These are phyloP conservation scores for Annulohypoxylon moriforme DNA, from an alignment of 495 filamentous ascomycete genomes.

Conservation along the genomic window DNA sequence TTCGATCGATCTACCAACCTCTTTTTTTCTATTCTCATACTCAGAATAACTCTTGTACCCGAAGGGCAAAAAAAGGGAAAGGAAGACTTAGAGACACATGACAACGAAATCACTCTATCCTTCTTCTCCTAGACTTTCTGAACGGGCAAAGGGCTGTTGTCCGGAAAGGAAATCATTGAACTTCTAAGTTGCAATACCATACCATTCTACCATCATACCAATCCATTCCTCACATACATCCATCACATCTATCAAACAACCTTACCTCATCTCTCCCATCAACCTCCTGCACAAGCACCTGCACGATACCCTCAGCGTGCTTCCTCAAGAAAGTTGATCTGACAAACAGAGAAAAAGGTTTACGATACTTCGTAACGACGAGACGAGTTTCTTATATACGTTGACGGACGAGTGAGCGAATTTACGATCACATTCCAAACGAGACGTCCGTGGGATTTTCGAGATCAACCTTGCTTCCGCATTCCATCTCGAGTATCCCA, in stretches of 20 bases:
- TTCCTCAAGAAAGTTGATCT: constrained; percentile 35
- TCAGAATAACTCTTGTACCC: constrained; percentile 30
- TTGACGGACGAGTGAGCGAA: constrained; percentile 12
- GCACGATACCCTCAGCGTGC: constrained; percentile 24
- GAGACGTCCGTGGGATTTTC: constrained; percentile 40
- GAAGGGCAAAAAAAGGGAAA: constrained; percentile 42
- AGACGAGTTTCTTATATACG: constrained; percentile 29
- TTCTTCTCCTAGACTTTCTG: constrained; percentile 36
- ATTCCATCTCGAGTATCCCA: constrained; percentile 43
- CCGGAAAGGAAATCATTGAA: constrained; percentile 40
- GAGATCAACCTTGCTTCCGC: constrained; percentile 42
- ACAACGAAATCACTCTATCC: constrained; percentile 41
- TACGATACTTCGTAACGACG: constrained; percentile 22
- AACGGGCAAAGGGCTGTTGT: constrained; percentile 43
- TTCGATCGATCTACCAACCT: constrained; percentile 37
- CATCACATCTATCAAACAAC: constrained; percentile 12
- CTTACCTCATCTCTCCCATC: constrained; percentile 13
- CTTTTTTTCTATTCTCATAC: constrained; percentile 22
- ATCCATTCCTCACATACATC: constrained; percentile 7
- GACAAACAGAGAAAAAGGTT: constrained; percentile 36
- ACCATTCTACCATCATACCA: constrained; percentile 22
- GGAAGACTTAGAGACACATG: constrained; percentile 43
- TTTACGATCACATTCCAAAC: constrained; percentile 37
- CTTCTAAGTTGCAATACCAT: constrained; percentile 48
- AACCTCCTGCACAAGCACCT: constrained; percentile 8